Evolutionary conservation across 179 eudicot genomes (phyloP).

Genomic region (Beta lomatogona): DNA sequence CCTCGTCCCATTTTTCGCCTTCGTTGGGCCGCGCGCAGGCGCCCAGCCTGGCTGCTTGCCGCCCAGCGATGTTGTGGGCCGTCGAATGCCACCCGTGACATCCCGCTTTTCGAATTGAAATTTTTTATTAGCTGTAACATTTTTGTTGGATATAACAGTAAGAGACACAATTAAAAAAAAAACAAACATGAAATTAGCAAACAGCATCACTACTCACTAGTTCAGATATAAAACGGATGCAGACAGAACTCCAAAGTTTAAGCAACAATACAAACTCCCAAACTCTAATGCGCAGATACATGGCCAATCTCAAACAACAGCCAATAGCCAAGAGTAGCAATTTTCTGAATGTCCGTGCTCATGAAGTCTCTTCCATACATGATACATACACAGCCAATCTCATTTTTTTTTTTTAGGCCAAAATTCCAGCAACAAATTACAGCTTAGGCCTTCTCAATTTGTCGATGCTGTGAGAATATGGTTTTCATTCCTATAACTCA

Average conservation of each 20-base stretch:
- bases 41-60: too few relatives aligned
- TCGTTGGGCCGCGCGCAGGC: too few relatives aligned
- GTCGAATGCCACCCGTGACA: too few relatives aligned
- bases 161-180: slow-evolving; percentile 52
- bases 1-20: too few relatives aligned
- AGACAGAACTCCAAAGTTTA: neutral
- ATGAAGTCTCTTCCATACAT: too few relatives aligned
- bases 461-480: neutral
- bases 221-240: neutral
- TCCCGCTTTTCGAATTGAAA: slow-evolving; percentile 51
- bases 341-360: too few relatives aligned
- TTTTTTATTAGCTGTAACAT: slow-evolving; percentile 30
- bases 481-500: neutral
- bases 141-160: slow-evolving; percentile 28
- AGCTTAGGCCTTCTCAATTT: neutral
- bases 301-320: too few relatives aligned
- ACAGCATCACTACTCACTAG: neutral
- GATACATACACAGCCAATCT: too few relatives aligned
- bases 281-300: neutral
- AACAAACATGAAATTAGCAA: neutral
- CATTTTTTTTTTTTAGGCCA: too few relatives aligned
- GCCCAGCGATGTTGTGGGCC: too few relatives aligned
- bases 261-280: neutral
- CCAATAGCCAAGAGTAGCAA: too few relatives aligned
- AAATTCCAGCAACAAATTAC: too few relatives aligned